Evolutionary conservation across 495 filamentous ascomycete species (phyloP).

Genomic region (Cryomyces minteri): DNA sequence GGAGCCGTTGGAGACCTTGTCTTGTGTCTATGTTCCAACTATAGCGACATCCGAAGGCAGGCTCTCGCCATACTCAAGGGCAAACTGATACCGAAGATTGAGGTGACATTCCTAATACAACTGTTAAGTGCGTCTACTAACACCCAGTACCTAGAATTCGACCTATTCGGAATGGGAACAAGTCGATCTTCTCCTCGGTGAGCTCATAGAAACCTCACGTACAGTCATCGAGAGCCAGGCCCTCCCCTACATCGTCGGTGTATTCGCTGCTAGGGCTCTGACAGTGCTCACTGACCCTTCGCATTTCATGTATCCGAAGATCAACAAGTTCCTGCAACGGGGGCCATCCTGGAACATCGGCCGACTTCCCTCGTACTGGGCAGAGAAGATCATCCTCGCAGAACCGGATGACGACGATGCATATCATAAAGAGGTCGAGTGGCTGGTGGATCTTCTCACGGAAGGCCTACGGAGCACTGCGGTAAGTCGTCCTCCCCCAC

Average conservation of each 20-base stretch:
- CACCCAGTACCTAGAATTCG: conserved; percentile 27
- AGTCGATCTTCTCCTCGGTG: conserved; percentile 54
- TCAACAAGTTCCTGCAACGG: conserved; percentile 68
- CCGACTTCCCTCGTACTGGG: conserved; percentile 54
- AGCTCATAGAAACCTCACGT: conserved; percentile 56
- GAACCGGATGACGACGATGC: conserved; percentile 54
- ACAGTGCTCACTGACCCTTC: conserved; percentile 54
- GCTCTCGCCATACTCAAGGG: conserved; percentile 39
- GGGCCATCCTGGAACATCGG: conserved; percentile 54
- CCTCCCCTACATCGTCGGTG: conserved; percentile 51
- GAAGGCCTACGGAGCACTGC: conserved; percentile 42
- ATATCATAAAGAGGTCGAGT: conserved; percentile 57
- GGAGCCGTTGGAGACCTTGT: conserved; percentile 47
- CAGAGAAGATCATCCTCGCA: conserved; percentile 51
- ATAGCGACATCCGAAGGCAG: conserved; percentile 55
- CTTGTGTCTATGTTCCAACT: conserved; percentile 53
- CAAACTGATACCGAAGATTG: too few species aligned
- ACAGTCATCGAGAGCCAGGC: conserved; percentile 32
- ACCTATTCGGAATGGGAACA: conserved; percentile 60
- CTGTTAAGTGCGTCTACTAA: neutral
- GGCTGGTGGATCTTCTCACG: conserved; percentile 62
- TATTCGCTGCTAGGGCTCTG: conserved; percentile 54
- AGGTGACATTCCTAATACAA: too few species aligned
- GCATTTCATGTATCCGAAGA: conserved; percentile 68
- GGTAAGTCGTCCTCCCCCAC: conserved; percentile 17